Base-by-base conservation (phyloP, 2,329 filamentous ascomycete genomes). In the Cercospora sojina region DNA sequence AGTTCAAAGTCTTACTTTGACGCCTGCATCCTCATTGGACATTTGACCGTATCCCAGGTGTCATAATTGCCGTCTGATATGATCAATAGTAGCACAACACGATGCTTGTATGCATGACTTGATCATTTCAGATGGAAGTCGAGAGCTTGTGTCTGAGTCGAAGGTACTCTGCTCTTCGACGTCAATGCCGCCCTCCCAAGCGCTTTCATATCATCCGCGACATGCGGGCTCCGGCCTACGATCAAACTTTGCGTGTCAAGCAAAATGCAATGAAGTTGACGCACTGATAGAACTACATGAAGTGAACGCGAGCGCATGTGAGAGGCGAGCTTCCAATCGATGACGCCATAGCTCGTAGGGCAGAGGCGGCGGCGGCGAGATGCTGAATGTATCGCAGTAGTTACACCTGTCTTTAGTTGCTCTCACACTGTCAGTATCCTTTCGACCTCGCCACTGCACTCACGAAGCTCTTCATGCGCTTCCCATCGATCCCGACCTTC, bases 401-500 rank as follows among this genome's bases (percentile, higher is more conserved):
- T n/a, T n/a, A 43, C 56, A 20, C 35, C 32, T 41, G 41, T 27
- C 32, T 9, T 23, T n/a, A 20, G 1, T 20, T 43, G 18, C 56
- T 13, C 23, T 32, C 25, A 18, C 13, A n/a, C 6, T 23, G 38
- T 49, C 35, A 60, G 32, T 16, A 49, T 29, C 58, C 31, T 31
- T 38, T 51, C 23, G 29, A 23, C 62, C 31, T 59, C 55, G 62
- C 62, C 62, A 64, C 62, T 20, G 38, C 38, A 25, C 29, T 57
- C 20, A n/a, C 62, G 18, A 53, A 59, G 25, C 58, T 74, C 69
- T 71, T 38, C 53, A 85, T 85, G 83, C 83, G 83, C 76, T 76
- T 84, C 66, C 60, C 60, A 56, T 80, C 81, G 65, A 75, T 84
- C 62, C 79, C 81, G 59, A 80, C 76, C 59, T 71, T 85, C 72